Conservation (phyloP, 73 alveolate species). For the Halteria grandinella region DNA sequence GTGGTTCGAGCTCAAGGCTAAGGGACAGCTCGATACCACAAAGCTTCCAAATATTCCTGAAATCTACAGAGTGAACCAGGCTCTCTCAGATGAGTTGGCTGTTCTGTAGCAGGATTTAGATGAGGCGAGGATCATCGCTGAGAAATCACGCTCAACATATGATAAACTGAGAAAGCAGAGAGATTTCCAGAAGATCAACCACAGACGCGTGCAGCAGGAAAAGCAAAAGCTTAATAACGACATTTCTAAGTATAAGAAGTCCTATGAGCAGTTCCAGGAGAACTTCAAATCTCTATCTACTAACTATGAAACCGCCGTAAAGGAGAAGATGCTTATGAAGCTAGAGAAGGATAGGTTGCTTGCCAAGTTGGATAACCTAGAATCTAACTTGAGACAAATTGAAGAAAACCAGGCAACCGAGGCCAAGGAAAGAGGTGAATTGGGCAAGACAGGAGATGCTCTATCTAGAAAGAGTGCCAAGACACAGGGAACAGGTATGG, state of each 20-base stretch:
- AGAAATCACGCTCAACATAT: slow-evolving; percentile 93
- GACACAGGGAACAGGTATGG: too few relatives aligned
- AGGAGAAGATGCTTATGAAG: slow-evolving; percentile 98
- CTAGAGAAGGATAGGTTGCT: slow-evolving; percentile 98
- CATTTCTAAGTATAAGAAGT: slow-evolving; percentile 92
- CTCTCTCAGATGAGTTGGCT: slow-evolving; percentile 94
- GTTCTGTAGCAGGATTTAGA: slow-evolving; percentile 90
- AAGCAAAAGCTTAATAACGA: slow-evolving; percentile 88
- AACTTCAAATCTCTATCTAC: slow-evolving; percentile 93
- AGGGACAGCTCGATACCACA: slow-evolving; percentile 91
- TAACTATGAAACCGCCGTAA: slow-evolving; percentile 96
- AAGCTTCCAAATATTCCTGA: slow-evolving; percentile 96
- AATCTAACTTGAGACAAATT: slow-evolving; percentile 80
- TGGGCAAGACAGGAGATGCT: slow-evolving; percentile 66
- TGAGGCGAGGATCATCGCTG: slow-evolving; percentile 92
- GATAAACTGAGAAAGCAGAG: slow-evolving; percentile 98
- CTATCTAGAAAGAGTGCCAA: slow-evolving; percentile 75
- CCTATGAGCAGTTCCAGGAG: slow-evolving; percentile 94
- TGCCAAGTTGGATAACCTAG: slow-evolving; percentile 91
- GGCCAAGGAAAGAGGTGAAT: slow-evolving; percentile 43
- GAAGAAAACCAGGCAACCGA: slow-evolving; percentile 65
- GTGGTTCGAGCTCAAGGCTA: slow-evolving; percentile 96
- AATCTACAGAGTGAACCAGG: slow-evolving; percentile 94
- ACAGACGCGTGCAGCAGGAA: slow-evolving; percentile 97
- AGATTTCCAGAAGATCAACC: slow-evolving; percentile 99